Conservation (phyloP, 164 flowering plant species). For the Magnolia officinalis region DNA sequence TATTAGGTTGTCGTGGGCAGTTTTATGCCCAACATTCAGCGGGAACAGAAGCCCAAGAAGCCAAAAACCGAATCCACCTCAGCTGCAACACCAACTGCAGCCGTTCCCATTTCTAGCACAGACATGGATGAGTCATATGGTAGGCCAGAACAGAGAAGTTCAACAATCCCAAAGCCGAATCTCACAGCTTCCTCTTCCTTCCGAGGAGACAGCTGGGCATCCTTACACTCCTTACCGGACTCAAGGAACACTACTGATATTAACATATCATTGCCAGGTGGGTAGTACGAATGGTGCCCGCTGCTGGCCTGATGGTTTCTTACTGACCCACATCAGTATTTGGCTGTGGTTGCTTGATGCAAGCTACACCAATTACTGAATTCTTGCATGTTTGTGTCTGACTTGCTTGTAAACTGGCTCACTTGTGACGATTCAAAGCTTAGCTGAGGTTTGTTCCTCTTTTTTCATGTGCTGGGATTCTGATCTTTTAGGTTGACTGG, state of each 20-base stretch:
- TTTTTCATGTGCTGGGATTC: background rate
- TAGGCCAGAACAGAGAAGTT: constrained; percentile 25
- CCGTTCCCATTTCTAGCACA: constrained; percentile 56
- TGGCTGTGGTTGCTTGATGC: constrained; percentile 13
- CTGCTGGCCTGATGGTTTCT: constrained; percentile 17
- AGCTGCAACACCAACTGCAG: constrained; percentile 37
- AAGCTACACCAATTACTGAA: constrained; percentile 3
- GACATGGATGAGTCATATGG: constrained; percentile 42
- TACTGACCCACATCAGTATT: constrained; percentile 31
- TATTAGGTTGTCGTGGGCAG: constrained; percentile 92
- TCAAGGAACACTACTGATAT: constrained; percentile 69
- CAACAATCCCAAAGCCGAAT: constrained; percentile 33
- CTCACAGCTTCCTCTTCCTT: constrained; percentile 44
- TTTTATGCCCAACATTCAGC: constrained; percentile 73
- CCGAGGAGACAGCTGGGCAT: constrained; percentile 67
- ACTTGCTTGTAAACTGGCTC: constrained; percentile 16
- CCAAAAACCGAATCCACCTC: constrained; percentile 45
- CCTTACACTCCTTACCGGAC: constrained; percentile 50
- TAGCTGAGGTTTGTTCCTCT: background rate
- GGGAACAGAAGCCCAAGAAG: constrained; percentile 76
- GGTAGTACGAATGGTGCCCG: constrained; percentile 12
- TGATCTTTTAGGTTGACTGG: constrained; percentile 8
- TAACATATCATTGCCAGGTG: constrained; percentile 57
- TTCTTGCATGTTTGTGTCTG: constrained; percentile 8
- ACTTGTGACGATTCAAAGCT: constrained; percentile 9